Percentiles rank a stretch among this genome's conserved stretches.
These are phyloP conservation scores for Penicillium argentinense DNA, from an alignment of 495 filamentous ascomycete genomes.

Conservation along the genomic window DNA sequence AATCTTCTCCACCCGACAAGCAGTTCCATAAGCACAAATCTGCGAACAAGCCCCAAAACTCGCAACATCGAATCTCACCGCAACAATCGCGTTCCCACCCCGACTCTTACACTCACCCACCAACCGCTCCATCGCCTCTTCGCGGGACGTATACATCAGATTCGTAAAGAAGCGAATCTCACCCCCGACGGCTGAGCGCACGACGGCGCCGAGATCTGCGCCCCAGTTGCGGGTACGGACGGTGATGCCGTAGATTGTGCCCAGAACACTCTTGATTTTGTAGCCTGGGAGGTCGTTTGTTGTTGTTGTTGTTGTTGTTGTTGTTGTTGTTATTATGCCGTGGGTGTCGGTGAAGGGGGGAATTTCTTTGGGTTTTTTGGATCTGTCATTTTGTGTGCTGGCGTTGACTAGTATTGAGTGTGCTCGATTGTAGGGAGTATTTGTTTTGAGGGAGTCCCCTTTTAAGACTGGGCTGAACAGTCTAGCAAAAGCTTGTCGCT, in stretches of 20 bases:
- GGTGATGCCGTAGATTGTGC: conserved; percentile 58
- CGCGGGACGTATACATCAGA: conserved; percentile 54
- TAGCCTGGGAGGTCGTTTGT: conserved; percentile 56
- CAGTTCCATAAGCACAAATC: conserved; percentile 60
- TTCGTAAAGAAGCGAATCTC: conserved; percentile 59
- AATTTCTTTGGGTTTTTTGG: conserved; percentile 7
- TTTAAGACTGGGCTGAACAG: too few species aligned
- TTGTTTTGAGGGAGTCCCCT: background rate
- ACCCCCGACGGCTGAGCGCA: conserved; percentile 54
- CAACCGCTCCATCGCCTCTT: conserved; percentile 53
- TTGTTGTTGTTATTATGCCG: conserved; percentile 55
- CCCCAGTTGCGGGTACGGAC: conserved; percentile 57
- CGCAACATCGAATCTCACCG: conserved; percentile 51
- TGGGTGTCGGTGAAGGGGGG: conserved; percentile 61
- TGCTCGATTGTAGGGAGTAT: background rate
- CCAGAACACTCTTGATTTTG: conserved; percentile 55
- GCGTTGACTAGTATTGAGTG: background rate
- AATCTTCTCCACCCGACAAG: conserved; percentile 51
- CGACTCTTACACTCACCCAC: conserved; percentile 56
- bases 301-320: conserved; percentile 54
- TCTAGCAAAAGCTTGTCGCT: background rate
- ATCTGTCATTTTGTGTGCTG: too few species aligned
- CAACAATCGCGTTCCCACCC: conserved; percentile 61
- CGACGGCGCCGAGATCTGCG: conserved; percentile 42
- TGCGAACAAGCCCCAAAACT: conserved; percentile 48